Evolutionary conservation across 2,329 filamentous ascomycete species (phyloP).

Genomic region (Amauroascus niger): DNA sequence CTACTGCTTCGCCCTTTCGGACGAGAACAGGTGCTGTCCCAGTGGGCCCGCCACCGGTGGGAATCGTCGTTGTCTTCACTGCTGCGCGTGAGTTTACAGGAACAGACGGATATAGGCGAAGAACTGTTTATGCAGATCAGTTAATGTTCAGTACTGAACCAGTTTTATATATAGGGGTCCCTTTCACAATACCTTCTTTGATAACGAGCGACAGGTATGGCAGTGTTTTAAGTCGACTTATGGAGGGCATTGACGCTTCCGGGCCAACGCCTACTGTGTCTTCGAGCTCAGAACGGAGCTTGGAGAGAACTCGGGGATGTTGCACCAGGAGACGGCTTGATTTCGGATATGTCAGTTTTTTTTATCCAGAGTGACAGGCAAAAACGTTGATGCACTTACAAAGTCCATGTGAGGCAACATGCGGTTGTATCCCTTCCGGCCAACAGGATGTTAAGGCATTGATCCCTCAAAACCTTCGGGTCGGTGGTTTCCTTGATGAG

Average conservation of each 20-base stretch:
- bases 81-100: conserved; percentile 38
- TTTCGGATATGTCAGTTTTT: neutral
- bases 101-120: conserved; percentile 40
- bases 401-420: conserved; percentile 24
- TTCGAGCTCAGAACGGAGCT: conserved; percentile 17
- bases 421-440: conserved; percentile 49
- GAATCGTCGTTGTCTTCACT: conserved; percentile 36
- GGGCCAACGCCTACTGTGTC: neutral
- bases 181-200: conserved; percentile 33
- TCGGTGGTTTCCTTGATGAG: conserved; percentile 60
- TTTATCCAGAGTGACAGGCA: neutral
- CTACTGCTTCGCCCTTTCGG: conserved; percentile 55
- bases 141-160: neutral
- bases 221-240: neutral
- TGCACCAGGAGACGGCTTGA: conserved; percentile 21
- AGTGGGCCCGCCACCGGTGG: conserved; percentile 52
- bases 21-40: conserved; percentile 52
- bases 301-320: conserved; percentile 15
- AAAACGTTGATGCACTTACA: conserved; percentile 20
- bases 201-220: conserved; percentile 35
- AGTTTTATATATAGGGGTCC: too few species aligned
- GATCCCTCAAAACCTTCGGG: conserved; percentile 55
- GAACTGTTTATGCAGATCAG: conserved; percentile 37
- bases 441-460: conserved; percentile 55
- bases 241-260: neutral